Evolutionary conservation across 768 basidiomycete species (phyloP), one percentile per base, ranked within the genome.

Genomic region (Dioszegia hungarica): DNA sequence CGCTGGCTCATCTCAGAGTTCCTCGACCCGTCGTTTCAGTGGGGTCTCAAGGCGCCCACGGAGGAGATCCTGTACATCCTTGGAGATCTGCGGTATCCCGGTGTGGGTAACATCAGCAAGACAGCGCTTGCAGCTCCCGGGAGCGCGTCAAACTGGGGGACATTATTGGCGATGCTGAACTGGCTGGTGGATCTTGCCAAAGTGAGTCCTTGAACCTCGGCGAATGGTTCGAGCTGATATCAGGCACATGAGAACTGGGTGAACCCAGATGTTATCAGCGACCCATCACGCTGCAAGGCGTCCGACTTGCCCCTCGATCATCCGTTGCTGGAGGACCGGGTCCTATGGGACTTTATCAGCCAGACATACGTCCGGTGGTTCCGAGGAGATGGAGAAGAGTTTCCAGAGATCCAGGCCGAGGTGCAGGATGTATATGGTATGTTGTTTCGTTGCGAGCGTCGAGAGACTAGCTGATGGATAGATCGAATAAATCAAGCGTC

Each of bases 91-190:
- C 87, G 84, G 61, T 99, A 97, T 76, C 94, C 95, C 0, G 88
- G 85, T 57, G 81, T 84, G 3, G 81, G 85, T 48, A 81, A 83
- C 56, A 82, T 97, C 17, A 89, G 90, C 63, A 85, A 85, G 49
- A 92, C 89, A 62, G 90, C 89, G 82, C 77, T 98, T 4, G 86
- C 86, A 8, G 86, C 92, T 1, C 88, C 91, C 0, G 93, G 89
- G 0, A 87, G 86, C 52, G 86, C 88, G 79, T 88, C 90, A 76
- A 85, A 87, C n/a, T 98, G 94, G 95, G 89, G 90, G 0, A 80
- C 84, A 20, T 77, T 95, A 24, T 79, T 98, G 15, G 94, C 88
- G 20, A 87, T 89, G 68, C 73, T 98, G 31, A 88, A 93, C 75
- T 99, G 95, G 95, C 78, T 99, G 14, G 89, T 88, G 8, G 86